Evolutionary conservation across 768 basidiomycete genomes (phyloP).

Genomic region (Psilocybe cubensis): DNA sequence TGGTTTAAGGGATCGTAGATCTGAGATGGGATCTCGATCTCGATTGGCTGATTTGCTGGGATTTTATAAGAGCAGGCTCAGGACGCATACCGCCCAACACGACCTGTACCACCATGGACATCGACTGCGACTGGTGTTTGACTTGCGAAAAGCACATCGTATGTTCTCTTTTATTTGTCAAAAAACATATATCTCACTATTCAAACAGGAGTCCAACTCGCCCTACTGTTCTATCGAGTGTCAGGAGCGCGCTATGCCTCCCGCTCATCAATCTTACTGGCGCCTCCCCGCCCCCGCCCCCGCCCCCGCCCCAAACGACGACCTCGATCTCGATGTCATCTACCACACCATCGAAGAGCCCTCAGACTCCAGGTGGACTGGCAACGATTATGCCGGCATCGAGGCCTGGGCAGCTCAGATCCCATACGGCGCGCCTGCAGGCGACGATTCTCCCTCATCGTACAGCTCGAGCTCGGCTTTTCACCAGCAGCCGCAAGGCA

Average conservation of each 20-base stretch:
- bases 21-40: slow-evolving; percentile 12
- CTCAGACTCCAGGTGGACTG: slow-evolving; percentile 33
- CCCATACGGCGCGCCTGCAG: slow-evolving; percentile 32
- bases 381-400: slow-evolving; percentile 47
- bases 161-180: slow-evolving; percentile 29
- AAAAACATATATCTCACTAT: slow-evolving; percentile 11
- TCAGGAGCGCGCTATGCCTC: slow-evolving; percentile 36
- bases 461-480: slow-evolving; percentile 17
- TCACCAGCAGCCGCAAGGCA: slow-evolving; percentile 11
- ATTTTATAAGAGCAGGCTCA: slow-evolving; percentile 23
- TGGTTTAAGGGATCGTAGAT: not conserved
- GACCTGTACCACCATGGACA: slow-evolving; percentile 37
- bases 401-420: slow-evolving; percentile 49
- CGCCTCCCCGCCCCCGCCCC: slow-evolving; percentile 7
- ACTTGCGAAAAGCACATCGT: slow-evolving; percentile 64
- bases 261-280: slow-evolving; percentile 1
- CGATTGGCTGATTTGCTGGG: slow-evolving; percentile 4
- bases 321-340: slow-evolving; percentile 30
- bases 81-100: slow-evolving; percentile 16
- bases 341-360: slow-evolving; percentile 23
- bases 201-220: not conserved
- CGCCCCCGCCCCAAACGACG: slow-evolving; percentile 14
- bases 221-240: slow-evolving; percentile 33
- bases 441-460: slow-evolving; percentile 18
- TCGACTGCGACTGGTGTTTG: slow-evolving; percentile 74